These are phyloP conservation scores for Datura wrightii DNA, from an alignment of 257 asterid genomes.

Conservation along the genomic window DNA sequence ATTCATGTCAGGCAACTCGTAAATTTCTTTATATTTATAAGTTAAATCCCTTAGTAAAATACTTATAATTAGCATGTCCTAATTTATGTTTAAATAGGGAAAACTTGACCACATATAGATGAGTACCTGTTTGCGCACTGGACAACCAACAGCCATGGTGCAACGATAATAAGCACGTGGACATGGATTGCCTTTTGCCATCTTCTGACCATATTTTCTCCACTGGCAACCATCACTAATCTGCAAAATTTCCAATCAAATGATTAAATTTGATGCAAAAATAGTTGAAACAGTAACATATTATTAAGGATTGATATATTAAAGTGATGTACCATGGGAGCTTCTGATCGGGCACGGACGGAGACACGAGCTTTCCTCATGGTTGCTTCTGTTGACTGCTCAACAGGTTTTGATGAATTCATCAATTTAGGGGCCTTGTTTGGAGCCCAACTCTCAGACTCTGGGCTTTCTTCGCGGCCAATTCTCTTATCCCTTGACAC, in stretches of 20 bases:
- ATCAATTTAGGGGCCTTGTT: constrained; percentile 57
- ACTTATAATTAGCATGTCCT: not conserved
- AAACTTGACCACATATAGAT: not conserved
- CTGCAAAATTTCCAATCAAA: constrained; percentile 30
- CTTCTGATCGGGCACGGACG: constrained; percentile 96
- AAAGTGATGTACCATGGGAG: constrained; percentile 61
- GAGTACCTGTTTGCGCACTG: constrained; percentile 73
- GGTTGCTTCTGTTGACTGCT: constrained; percentile 70
- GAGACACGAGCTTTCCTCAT: constrained; percentile 99
- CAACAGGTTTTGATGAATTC: constrained; percentile 45
- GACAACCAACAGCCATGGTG: constrained; percentile 80
- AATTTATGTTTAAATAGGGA: too few species aligned
- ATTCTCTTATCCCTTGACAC: constrained; percentile 40
- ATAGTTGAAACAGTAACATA: not conserved
- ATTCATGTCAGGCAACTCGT: not conserved
- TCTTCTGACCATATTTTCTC: constrained; percentile 83
- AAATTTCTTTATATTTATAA: not conserved
- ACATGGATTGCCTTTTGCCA: constrained; percentile 85
- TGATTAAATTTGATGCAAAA: not conserved
- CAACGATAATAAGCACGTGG: constrained; percentile 83
- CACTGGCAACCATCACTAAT: constrained; percentile 85
- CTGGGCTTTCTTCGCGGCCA: constrained; percentile 77
- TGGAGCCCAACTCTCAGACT: constrained; percentile 73
- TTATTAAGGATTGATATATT: not conserved
- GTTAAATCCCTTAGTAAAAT: too few species aligned